These are phyloP conservation scores for Dovyalis caffra DNA, from an alignment of 345 rosid genomes.

Conservation along the genomic window DNA sequence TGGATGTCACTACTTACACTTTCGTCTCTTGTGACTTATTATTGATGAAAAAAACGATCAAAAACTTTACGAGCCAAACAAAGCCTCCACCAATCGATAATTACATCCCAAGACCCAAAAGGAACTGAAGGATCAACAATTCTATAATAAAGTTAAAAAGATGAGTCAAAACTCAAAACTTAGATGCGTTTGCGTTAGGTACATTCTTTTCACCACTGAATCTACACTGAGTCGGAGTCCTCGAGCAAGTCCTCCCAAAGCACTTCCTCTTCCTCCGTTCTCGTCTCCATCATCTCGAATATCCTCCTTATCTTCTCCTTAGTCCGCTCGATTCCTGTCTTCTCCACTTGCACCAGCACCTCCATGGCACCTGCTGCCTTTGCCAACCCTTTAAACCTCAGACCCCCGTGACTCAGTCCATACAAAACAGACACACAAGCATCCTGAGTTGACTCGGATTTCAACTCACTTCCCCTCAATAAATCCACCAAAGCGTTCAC, in stretches of 20 bases:
- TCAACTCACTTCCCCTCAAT: conserved; percentile 38
- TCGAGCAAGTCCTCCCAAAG: conserved; percentile 82
- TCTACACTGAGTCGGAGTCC: conserved; percentile 34
- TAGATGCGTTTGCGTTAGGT: conserved; percentile 39
- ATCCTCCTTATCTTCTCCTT: conserved; percentile 51
- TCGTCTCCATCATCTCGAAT: conserved; percentile 46
- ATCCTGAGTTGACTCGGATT: conserved; percentile 48
- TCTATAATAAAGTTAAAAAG: too few relatives aligned
- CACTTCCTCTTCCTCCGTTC: conserved; percentile 35
- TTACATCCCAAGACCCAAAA: too few relatives aligned
- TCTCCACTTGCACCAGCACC: conserved; percentile 52
- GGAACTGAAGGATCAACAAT: too few relatives aligned
- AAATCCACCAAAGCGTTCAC: conserved; percentile 61
- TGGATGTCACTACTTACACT: too few relatives aligned
- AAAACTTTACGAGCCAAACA: too few relatives aligned
- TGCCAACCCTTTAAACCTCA: conserved; percentile 72
- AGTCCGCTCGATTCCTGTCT: conserved; percentile 38
- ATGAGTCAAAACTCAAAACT: too few relatives aligned
- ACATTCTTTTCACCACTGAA: conserved; percentile 26
- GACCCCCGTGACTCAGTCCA: conserved; percentile 56
- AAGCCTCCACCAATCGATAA: too few relatives aligned
- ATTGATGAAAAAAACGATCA: too few relatives aligned
- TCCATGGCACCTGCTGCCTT: conserved; percentile 62
- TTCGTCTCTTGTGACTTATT: too few relatives aligned
- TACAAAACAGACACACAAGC: conserved; percentile 59